These are phyloP conservation scores for Melampsora americana DNA, from an alignment of 1,284 basidiomycete genomes.

Conservation along the genomic window DNA sequence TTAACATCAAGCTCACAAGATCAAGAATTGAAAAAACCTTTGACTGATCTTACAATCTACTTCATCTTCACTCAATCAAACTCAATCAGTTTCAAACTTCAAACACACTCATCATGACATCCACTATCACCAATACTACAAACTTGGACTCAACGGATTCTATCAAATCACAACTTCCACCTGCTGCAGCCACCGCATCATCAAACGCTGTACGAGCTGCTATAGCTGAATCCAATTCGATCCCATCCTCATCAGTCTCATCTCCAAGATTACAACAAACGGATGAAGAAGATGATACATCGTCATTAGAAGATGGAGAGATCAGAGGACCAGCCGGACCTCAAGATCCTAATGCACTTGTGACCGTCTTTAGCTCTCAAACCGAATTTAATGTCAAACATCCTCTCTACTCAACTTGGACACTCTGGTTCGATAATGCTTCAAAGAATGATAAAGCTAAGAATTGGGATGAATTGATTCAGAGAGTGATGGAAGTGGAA, in stretches of 20 bases:
- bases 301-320: slow-evolving; percentile 47
- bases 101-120: too few relatives aligned
- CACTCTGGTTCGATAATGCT: slow-evolving; percentile 93
- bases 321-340: slow-evolving; percentile 55
- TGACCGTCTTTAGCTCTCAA: slow-evolving; percentile 85
- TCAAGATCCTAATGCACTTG: slow-evolving; percentile 73
- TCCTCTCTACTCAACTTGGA: slow-evolving; percentile 89
- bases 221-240: slow-evolving; percentile 22
- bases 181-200: slow-evolving; percentile 19
- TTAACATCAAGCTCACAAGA: too few relatives aligned
- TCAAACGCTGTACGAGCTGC: slow-evolving; percentile 28
- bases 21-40: too few relatives aligned
- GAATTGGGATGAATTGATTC: slow-evolving; percentile 97
- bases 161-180: slow-evolving; percentile 26
- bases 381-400: slow-evolving; percentile 93
- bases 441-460: slow-evolving; percentile 61
- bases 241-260: slow-evolving; percentile 41
- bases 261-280: slow-evolving; percentile 19
- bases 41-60: too few relatives aligned
- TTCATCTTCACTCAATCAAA: too few relatives aligned
- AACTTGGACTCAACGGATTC: too few relatives aligned
- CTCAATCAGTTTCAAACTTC: too few relatives aligned
- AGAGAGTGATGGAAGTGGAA: slow-evolving; percentile 85
- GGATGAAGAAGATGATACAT: slow-evolving; percentile 43
- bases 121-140: too few relatives aligned